Conservation (phyloP, 345 rosid genomes). For the Trapa incisa region DNA sequence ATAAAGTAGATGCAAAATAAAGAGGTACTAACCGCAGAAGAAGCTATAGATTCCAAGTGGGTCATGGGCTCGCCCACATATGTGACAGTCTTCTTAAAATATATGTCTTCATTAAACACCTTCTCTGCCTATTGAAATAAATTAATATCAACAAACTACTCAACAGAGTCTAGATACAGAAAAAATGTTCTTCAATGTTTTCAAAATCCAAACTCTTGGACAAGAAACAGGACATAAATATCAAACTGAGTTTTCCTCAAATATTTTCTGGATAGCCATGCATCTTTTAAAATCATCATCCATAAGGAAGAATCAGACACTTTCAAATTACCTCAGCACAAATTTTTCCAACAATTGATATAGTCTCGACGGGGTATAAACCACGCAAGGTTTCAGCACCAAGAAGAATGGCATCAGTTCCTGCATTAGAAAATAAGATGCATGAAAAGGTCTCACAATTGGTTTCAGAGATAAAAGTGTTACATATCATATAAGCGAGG, state of each 20-base stretch:
- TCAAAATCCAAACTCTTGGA: no score
- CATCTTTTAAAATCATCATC: neutral
- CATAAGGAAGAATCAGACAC: neutral
- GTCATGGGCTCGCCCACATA: constrained; percentile 94
- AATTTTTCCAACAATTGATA: constrained; percentile 77
- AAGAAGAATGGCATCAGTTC: constrained; percentile 96
- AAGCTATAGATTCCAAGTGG: constrained; percentile 92
- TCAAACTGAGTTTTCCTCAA: neutral
- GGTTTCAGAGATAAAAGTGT: neutral
- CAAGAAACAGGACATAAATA: no score
- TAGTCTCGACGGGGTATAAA: constrained; percentile 85
- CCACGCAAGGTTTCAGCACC: constrained; percentile 98
- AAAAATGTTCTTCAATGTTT: no score
- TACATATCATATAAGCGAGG: neutral
- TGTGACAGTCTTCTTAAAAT: constrained; percentile 85
- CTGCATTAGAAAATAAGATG: constrained; percentile 17
- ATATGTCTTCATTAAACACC: constrained; percentile 88
- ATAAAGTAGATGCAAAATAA: constrained; percentile 8
- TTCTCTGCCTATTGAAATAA: constrained; percentile 60
- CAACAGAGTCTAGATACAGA: neutral
- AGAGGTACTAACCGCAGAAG: constrained; percentile 51
- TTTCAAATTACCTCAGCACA: constrained; percentile 65
- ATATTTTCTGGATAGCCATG: neutral
- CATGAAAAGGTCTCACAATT: neutral
- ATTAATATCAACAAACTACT: neutral